Evolutionary conservation across 208 protist genomes (phyloP).

Genomic region (Entamoeba dispar): DNA sequence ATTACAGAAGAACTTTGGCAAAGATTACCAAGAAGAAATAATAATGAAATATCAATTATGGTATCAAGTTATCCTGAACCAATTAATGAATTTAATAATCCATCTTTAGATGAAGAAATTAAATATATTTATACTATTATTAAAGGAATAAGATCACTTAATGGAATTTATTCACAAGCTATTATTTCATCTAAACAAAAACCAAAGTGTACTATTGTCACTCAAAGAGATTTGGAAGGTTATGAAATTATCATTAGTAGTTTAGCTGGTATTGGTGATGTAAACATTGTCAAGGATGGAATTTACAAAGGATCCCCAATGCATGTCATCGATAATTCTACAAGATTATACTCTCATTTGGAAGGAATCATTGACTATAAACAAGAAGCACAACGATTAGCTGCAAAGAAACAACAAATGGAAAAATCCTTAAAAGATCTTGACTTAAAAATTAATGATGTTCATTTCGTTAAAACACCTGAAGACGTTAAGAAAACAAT

Average conservation of each 20-base stretch:
- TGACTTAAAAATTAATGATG: background rate
- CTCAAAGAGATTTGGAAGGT: background rate
- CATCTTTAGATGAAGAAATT: background rate
- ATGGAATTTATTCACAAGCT: background rate
- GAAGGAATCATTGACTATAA: background rate
- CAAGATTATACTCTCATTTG: background rate
- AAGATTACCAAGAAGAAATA: constrained; percentile 41
- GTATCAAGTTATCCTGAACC: background rate
- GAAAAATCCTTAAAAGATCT: background rate
- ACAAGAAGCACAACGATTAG: background rate
- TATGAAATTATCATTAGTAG: background rate
- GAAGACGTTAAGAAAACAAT: background rate
- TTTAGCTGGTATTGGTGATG: background rate
- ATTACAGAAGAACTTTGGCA: constrained; percentile 96
- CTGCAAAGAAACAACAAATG: background rate
- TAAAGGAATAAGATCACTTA: background rate
- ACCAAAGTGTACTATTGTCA: background rate
- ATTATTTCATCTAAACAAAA: background rate
- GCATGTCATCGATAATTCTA: background rate
- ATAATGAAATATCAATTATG: background rate
- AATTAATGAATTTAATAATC: background rate
- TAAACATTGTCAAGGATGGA: background rate
- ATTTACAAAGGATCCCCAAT: background rate
- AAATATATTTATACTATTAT: background rate
- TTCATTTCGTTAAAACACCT: background rate